phyloP scores from a whole-genome alignment of 2,329 filamentous ascomycete species.

The Talaromyces sp. region DNA sequence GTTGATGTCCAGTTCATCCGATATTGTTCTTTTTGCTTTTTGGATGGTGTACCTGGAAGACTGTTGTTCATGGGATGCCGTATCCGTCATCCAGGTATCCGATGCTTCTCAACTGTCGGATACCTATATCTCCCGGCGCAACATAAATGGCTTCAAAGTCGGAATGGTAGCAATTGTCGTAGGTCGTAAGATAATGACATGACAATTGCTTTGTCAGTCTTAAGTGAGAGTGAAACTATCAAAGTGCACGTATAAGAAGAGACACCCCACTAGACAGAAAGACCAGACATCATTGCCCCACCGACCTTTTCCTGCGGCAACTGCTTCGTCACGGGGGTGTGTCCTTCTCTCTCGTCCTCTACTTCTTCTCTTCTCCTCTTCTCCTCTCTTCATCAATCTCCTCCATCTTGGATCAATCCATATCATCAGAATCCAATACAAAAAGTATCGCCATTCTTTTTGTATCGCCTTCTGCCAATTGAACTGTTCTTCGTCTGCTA shows the following conservation, averaged over 20 bases:
- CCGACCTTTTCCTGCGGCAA: slow-evolving; percentile 16
- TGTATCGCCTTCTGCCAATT: slow-evolving; percentile 14
- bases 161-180: neutral
- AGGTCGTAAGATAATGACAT: neutral
- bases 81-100: neutral
- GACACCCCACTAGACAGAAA: slow-evolving; percentile 28
- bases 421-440: slow-evolving; percentile 14
- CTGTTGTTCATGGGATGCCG: neutral
- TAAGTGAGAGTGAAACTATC: neutral
- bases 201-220: neutral
- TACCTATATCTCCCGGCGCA: neutral
- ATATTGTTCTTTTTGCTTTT: neutral
- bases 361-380: slow-evolving; percentile 24
- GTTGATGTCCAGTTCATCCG: neutral
- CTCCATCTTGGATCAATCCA: slow-evolving; percentile 26
- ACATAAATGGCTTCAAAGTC: neutral
- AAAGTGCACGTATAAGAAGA: neutral
- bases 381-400: slow-evolving; percentile 23
- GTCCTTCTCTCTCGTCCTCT: slow-evolving; percentile 10
- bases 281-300: slow-evolving; percentile 26
- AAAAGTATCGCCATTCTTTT: slow-evolving; percentile 11
- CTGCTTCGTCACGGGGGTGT: slow-evolving; percentile 18
- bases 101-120: neutral
- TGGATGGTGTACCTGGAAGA: neutral
- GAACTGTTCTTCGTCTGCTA: slow-evolving; percentile 1